A percentile compares a stretch with the other conserved stretches of the same genome.
Conservation (phyloP, 2,329 filamentous ascomycete genomes). For the Pseudogymnoascus sp. region DNA sequence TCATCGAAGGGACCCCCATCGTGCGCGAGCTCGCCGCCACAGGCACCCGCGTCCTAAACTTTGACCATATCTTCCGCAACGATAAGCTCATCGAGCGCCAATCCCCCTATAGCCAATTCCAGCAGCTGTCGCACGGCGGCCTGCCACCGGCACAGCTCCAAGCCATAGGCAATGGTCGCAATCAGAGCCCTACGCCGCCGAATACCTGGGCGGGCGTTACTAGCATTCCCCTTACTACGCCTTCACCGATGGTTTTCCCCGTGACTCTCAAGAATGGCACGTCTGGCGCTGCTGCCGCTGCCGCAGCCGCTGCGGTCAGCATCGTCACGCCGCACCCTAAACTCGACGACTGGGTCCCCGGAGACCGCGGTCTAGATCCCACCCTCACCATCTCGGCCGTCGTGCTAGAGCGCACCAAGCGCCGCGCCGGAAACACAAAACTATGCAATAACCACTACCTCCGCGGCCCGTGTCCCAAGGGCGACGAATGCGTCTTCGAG, state of each 20-base stretch:
- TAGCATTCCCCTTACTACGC: constrained; percentile 22
- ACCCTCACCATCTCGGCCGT: constrained; percentile 41
- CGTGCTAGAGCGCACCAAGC: constrained; percentile 50
- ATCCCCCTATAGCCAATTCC: constrained; percentile 20
- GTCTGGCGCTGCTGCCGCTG: constrained; percentile 16
- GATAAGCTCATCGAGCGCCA: constrained; percentile 44
- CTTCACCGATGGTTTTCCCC: constrained; percentile 18
- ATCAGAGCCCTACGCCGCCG: constrained; percentile 17
- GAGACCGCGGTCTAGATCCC: constrained; percentile 48
- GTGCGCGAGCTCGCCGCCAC: constrained; percentile 45
- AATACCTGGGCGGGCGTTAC: constrained; percentile 30
- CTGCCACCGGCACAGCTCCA: constrained; percentile 1
- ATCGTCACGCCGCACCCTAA: constrained; percentile 1
- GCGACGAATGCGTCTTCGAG: constrained; percentile 50
- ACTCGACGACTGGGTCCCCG: constrained; percentile 45
- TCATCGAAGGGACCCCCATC: constrained; percentile 49
- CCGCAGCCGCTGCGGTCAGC: constrained; percentile 17
- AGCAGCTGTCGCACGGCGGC: constrained; percentile 2
- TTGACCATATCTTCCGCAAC: constrained; percentile 47
- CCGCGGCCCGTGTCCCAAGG: constrained; percentile 50
- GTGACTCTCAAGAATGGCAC: constrained; percentile 19
- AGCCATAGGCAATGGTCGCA: constrained; percentile 13
- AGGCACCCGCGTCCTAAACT: constrained; percentile 41
- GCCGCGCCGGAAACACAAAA: constrained; percentile 48
- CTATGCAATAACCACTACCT: constrained; percentile 59